Evolutionary conservation across 305 asterid species (phyloP).

Genomic region (Petunia hybrid): DNA sequence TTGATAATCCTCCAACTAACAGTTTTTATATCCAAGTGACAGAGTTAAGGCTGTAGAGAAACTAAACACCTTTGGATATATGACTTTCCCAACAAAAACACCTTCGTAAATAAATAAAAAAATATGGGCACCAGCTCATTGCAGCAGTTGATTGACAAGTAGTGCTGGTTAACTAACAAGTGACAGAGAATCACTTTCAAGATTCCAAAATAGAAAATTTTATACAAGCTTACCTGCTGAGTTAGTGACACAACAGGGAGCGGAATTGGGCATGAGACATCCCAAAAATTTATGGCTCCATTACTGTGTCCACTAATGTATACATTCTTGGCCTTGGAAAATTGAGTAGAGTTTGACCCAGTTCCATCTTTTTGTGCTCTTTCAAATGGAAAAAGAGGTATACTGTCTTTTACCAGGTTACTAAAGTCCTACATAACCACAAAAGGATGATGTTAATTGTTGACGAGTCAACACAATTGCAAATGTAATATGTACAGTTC

Average conservation of each 20-base stretch:
- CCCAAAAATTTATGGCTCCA: slow-evolving; percentile 92
- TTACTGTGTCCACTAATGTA: slow-evolving; percentile 80
- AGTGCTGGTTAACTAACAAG: background rate
- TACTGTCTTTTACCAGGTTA: slow-evolving; percentile 54
- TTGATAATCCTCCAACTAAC: background rate
- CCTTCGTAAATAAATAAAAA: background rate
- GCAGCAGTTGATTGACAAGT: too few species aligned
- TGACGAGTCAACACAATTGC: background rate
- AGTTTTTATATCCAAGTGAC: slow-evolving; percentile 10
- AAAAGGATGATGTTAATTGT: background rate
- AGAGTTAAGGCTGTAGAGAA: slow-evolving; percentile 2
- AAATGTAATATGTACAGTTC: slow-evolving; percentile 11
- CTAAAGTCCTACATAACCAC: slow-evolving; percentile 58
- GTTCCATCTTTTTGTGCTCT: slow-evolving; percentile 66
- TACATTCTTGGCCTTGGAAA: slow-evolving; percentile 74
- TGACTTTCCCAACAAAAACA: background rate
- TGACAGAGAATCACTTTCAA: background rate
- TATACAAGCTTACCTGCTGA: slow-evolving; percentile 66
- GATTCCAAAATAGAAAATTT: slow-evolving; percentile 4
- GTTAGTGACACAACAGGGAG: slow-evolving; percentile 69
- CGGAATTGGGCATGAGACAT: slow-evolving; percentile 82
- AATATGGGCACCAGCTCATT: too few species aligned
- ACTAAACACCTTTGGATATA: background rate
- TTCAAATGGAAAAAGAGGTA: slow-evolving; percentile 76
- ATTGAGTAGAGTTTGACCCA: slow-evolving; percentile 54